phyloP scores from a whole-genome alignment of 1,284 basidiomycete species.

The Sporisorium scitamineum region DNA sequence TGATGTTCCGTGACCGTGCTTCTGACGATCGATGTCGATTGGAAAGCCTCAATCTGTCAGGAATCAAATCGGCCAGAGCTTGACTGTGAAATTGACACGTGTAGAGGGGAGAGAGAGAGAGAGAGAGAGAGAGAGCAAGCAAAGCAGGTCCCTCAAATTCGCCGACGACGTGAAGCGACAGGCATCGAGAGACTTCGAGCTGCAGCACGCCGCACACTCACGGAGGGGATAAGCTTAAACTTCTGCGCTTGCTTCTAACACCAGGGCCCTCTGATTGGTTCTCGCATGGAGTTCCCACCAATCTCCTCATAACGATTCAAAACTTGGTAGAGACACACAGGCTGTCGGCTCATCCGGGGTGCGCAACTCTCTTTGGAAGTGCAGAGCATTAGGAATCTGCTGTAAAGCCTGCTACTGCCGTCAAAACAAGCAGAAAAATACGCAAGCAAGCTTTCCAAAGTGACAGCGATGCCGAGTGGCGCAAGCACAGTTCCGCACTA shows the following conservation, averaged over 20 bases:
- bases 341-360: neutral
- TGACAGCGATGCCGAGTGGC: neutral
- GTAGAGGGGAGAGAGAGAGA: neutral
- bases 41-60: neutral
- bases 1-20: too few relatives aligned
- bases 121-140: neutral
- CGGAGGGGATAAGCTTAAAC: neutral
- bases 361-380: neutral
- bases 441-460: neutral
- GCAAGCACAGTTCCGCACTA: neutral
- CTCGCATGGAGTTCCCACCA: neutral
- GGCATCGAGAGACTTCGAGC: neutral
- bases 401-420: neutral
- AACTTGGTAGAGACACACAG: neutral
- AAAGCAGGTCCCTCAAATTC: neutral
- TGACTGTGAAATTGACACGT: neutral
- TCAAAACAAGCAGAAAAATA: neutral
- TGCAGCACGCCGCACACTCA: neutral
- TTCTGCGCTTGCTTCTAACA: neutral
- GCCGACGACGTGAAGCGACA: constrained; percentile 4
- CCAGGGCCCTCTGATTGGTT: neutral
- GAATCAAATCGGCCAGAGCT: neutral
- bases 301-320: neutral
- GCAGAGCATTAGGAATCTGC: neutral
- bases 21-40: too few relatives aligned